Evolutionary conservation across 352 stramenopile genomes (phyloP).

Genomic region (Elongisporangium senticosum): DNA sequence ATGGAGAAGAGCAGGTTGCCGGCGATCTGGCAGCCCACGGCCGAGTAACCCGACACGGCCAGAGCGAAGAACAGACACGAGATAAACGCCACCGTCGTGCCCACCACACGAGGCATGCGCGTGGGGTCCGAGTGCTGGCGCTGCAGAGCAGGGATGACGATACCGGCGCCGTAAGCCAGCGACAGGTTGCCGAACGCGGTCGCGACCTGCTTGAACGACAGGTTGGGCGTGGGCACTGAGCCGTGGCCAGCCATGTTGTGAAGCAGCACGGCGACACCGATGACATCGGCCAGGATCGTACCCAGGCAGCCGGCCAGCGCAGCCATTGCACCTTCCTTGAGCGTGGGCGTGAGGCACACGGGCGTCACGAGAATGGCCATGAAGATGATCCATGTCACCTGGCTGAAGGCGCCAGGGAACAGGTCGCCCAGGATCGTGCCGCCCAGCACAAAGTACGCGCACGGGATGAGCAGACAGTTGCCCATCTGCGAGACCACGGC

Average conservation of each 20-base stretch:
- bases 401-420: slow-evolving; percentile 36
- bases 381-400: slow-evolving; percentile 47
- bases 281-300: slow-evolving; percentile 36
- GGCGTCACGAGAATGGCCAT: slow-evolving; percentile 41
- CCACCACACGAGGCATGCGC: slow-evolving; percentile 50
- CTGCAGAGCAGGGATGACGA: slow-evolving; percentile 45
- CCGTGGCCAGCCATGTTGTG: slow-evolving; percentile 27
- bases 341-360: slow-evolving; percentile 43
- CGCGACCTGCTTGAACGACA: slow-evolving; percentile 34
- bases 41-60: slow-evolving; percentile 31
- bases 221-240: slow-evolving; percentile 21
- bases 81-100: slow-evolving; percentile 41
- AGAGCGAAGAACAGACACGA: slow-evolving; percentile 43
- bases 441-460: slow-evolving; percentile 42
- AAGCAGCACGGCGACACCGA: slow-evolving; percentile 24
- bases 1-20: slow-evolving; percentile 61
- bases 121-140: slow-evolving; percentile 44
- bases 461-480: slow-evolving; percentile 31
- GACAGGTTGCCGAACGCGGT: slow-evolving; percentile 47
- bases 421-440: slow-evolving; percentile 32
- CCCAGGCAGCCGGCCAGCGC: slow-evolving; percentile 43
- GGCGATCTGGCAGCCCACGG: slow-evolving; percentile 57
- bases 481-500: slow-evolving; percentile 36
- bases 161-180: slow-evolving; percentile 45
- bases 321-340: slow-evolving; percentile 42